phyloP scores from a whole-genome alignment of 1,284 basidiomycete species.

The Pseudozyma tsukubaensis region DNA sequence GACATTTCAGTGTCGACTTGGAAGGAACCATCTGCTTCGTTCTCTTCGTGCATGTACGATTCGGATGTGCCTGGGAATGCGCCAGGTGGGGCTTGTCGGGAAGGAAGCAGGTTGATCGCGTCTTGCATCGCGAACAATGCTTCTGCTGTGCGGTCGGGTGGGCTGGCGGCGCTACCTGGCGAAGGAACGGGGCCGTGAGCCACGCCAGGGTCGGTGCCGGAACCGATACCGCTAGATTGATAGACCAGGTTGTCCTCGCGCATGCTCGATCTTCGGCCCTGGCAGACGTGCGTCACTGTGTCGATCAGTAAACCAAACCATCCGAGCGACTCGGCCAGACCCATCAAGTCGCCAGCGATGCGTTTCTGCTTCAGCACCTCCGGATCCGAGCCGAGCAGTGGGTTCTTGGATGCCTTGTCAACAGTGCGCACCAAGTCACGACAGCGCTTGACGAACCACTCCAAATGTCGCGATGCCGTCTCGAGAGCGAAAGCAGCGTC shows the following conservation, averaged over 20 bases:
- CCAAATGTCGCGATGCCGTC: conserved; percentile 46
- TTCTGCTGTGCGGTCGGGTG: conserved; percentile 39
- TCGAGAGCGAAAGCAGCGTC: conserved; percentile 51
- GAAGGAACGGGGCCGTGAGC: conserved; percentile 20
- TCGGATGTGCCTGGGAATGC: conserved; percentile 47
- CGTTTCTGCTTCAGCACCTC: conserved; percentile 32
- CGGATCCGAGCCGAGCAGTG: conserved; percentile 25
- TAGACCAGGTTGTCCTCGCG: conserved; percentile 44
- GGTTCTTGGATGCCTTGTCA: conserved; percentile 38
- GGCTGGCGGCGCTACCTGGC: conserved; percentile 12
- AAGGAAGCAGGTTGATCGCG: conserved; percentile 38
- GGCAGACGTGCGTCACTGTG: conserved; percentile 45
- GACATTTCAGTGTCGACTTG: conserved; percentile 52
- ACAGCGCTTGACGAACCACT: conserved; percentile 47
- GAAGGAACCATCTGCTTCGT: conserved; percentile 32
- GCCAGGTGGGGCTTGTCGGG: conserved; percentile 45
- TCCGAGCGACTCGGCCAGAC: conserved; percentile 45
- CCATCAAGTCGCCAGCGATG: conserved; percentile 44
- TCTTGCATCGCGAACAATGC: conserved; percentile 50
- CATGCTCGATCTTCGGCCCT: conserved; percentile 41
- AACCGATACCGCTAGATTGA: conserved; percentile 32
- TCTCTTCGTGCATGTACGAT: conserved; percentile 46
- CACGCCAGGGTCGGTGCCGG: conserved; percentile 40
- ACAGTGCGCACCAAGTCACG: conserved; percentile 37
- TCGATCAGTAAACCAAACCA: conserved; percentile 54